Conservation (phyloP, 202 grass and related monocot genomes). For the Saccharum hybrid region DNA sequence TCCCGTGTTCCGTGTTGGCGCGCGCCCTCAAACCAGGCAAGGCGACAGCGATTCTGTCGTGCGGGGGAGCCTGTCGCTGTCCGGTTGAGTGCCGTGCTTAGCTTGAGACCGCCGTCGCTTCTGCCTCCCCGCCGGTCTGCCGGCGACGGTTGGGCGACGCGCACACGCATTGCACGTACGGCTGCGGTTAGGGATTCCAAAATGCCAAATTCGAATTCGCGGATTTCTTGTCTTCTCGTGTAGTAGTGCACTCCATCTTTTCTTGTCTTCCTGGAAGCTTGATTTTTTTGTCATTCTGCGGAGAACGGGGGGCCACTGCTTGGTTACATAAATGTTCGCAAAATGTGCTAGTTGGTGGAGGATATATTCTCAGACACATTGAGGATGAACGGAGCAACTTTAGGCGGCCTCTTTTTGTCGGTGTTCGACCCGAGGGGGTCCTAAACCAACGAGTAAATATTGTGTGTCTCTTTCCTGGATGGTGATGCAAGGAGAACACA, state of each 20-base stretch:
- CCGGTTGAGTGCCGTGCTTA: background rate
- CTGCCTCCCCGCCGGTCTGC: conserved; percentile 34
- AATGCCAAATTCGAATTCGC: conserved; percentile 11
- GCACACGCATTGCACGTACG: background rate
- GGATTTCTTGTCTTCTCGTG: background rate
- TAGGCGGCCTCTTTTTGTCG: too few relatives aligned
- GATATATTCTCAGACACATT: conserved; percentile 34
- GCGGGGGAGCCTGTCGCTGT: background rate
- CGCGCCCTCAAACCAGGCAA: background rate
- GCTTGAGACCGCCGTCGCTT: background rate
- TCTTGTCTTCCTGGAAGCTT: background rate
- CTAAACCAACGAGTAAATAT: too few relatives aligned
- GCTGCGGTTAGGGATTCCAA: background rate
- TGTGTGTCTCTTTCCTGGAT: too few relatives aligned
- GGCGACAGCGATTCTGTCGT: conserved; percentile 33
- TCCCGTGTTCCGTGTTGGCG: background rate
- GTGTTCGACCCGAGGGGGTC: too few relatives aligned
- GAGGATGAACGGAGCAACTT: background rate
- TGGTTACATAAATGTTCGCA: background rate
- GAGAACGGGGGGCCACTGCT: background rate
- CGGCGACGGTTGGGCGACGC: background rate
- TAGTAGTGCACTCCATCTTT: background rate
- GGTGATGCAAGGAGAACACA: too few relatives aligned
- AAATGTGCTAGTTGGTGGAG: conserved; percentile 34
- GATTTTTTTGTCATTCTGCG: background rate